Base-by-base conservation (phyloP, 139 green algal genomes). In the Chlorella sp. region DNA sequence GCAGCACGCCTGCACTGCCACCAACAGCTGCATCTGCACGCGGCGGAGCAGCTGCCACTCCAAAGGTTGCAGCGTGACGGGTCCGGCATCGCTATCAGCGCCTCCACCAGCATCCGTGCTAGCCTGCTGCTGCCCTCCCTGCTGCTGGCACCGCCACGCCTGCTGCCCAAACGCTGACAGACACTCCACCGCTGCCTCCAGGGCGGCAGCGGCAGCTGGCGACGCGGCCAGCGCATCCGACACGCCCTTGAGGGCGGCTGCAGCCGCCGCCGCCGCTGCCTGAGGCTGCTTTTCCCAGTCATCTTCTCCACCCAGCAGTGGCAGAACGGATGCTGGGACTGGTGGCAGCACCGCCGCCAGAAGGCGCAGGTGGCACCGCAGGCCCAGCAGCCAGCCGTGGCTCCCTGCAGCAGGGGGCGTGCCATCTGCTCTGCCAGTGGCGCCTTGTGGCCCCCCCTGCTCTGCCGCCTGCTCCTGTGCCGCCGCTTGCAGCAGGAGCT, bases 361-460 rank as follows among this genome's bases (percentile, higher is more conserved):
- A 51, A 75, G 53, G 11, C 69, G 69, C 38, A 75, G 55, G 69
- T 75, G 69, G 53, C 69, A 75, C 12, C 69, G 56, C 36, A 75
- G 69, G 27, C 27, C 51, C 53, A 67, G 53, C 38, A 17, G 53
- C 38, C 41, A 40, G 40, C 38, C 6, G 14, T 38, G 8, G 38
- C 8, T 46, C 25, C 27, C 53, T 1, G 0, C n/a, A n/a, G n/a
- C n/a, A n/a, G n/a, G n/a, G n/a, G n/a, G n/a, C n/a, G n/a, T n/a
- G n/a, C n/a, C n/a, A n/a, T n/a, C n/a, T n/a, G n/a, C n/a, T n/a
- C n/a, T n/a, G n/a, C n/a, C n/a, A n/a, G n/a, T n/a, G n/a, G n/a
- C n/a, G n/a, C n/a, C n/a, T n/a, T n/a, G n/a, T n/a, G n/a, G n/a
- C n/a, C n/a, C n/a, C n/a, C n/a, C n/a, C n/a, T n/a, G n/a, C n/a